These are phyloP conservation scores for Claviceps arundinis DNA, from an alignment of 2,329 filamentous ascomycete species.

Conservation along the genomic window DNA sequence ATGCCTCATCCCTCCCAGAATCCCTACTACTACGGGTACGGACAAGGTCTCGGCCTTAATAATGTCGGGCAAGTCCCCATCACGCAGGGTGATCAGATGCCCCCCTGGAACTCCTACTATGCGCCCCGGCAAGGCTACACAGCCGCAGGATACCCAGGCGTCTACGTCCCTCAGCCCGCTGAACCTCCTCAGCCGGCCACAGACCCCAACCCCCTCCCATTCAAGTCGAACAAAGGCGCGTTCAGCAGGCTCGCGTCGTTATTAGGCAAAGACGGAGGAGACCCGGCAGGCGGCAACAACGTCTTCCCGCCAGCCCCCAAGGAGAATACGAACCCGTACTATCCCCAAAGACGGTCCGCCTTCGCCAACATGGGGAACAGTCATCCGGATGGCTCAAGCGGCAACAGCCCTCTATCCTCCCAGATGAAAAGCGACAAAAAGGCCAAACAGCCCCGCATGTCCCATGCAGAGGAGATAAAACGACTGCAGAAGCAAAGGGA, in stretches of 20 bases:
- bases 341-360: conserved; percentile 11
- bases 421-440: conserved; percentile 3
- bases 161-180: background rate
- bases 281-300: conserved; percentile 16
- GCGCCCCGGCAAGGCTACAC: conserved; percentile 10
- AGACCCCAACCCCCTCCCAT: background rate
- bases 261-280: conserved; percentile 12
- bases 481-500: background rate
- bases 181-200: background rate
- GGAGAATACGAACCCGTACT: conserved; percentile 15
- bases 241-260: conserved; percentile 7
- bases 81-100: conserved; percentile 17
- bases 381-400: background rate
- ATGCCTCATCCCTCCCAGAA: conserved; percentile 30
- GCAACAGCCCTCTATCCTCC: conserved; percentile 2
- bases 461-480: background rate
- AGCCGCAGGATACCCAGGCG: conserved; percentile 6
- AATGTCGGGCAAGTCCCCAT: conserved; percentile 17
- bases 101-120: conserved; percentile 11
- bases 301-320: conserved; percentile 13
- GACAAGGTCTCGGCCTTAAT: conserved; percentile 4
- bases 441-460: background rate
- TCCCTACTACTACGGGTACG: conserved; percentile 28
- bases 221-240: conserved; percentile 5
- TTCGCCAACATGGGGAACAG: conserved; percentile 11